phyloP scores from a whole-genome alignment of 2,329 filamentous ascomycete genomes.

The Fusarium tricinctum region DNA sequence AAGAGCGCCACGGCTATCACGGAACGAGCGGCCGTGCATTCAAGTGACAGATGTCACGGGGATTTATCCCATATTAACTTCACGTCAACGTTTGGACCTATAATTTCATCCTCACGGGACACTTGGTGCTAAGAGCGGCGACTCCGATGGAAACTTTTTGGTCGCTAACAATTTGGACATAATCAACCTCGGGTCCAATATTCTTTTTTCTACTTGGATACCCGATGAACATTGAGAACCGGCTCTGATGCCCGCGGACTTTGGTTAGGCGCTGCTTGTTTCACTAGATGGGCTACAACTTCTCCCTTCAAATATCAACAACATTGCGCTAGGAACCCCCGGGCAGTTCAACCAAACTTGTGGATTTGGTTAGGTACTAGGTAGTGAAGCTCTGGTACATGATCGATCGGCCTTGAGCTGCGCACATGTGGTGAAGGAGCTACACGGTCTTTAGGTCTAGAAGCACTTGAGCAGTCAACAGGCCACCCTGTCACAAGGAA shows the following conservation, averaged over 20 bases:
- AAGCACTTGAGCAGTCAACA: conserved; percentile 42
- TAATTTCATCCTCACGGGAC: not conserved
- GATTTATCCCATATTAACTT: conserved; percentile 1
- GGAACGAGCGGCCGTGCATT: not conserved
- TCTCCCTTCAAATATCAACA: not conserved
- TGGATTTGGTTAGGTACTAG: conserved; percentile 52
- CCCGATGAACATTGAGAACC: not conserved
- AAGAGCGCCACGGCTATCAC: not conserved
- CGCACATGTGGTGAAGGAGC: too few species aligned
- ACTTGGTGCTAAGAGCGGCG: conserved; percentile 3
- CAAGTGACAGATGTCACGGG: conserved; percentile 24
- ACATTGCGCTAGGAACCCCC: not conserved
- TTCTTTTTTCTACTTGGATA: not conserved
- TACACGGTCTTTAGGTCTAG: conserved; percentile 50
- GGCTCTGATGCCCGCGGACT: not conserved
- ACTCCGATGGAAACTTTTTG: conserved; percentile 24
- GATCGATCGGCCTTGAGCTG: conserved; percentile 23
- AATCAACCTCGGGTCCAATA: not conserved
- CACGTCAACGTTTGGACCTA: not conserved
- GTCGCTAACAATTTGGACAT: conserved; percentile 21
- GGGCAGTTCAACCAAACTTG: not conserved
- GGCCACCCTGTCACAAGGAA: not conserved
- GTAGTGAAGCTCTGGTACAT: not conserved
- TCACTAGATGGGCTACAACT: not conserved
- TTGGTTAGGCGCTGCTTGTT: not conserved